Conservation (phyloP, 1,284 basidiomycete genomes). For the Ganoderma sinense region DNA sequence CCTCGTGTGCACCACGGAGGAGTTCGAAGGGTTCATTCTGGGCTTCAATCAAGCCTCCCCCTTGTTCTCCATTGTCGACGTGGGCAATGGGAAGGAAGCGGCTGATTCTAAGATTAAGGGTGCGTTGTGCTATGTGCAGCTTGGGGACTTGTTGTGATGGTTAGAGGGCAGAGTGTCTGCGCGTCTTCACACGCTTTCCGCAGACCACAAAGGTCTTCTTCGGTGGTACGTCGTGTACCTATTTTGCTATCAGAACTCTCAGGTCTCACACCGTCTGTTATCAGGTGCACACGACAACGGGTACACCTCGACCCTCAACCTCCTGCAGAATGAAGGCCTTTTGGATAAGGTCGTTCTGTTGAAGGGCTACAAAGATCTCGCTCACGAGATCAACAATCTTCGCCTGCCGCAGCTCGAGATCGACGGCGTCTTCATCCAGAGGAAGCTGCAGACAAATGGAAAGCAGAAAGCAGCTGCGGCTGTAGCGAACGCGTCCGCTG, state of each 20-base stretch:
- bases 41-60: constrained; percentile 57
- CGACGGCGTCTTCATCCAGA: constrained; percentile 56
- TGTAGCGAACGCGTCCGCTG: constrained; percentile 13
- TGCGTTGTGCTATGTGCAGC: constrained; percentile 18
- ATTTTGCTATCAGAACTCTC: constrained; percentile 24
- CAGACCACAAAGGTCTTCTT: constrained; percentile 54
- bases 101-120: constrained; percentile 65
- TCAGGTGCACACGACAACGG: constrained; percentile 61
- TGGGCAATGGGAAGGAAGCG: constrained; percentile 63
- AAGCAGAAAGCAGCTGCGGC: constrained; percentile 28
- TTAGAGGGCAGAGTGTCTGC: constrained; percentile 47
- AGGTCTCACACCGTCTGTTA: not conserved
- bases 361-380: constrained; percentile 56
- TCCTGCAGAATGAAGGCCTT: constrained; percentile 56
- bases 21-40: constrained; percentile 53
- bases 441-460: constrained; percentile 45
- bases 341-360: constrained; percentile 58
- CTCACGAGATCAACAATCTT: constrained; percentile 52
- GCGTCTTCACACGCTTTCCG: constrained; percentile 53
- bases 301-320: constrained; percentile 56
- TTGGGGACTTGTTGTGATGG: not conserved
- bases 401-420: constrained; percentile 51
- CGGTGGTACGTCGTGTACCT: constrained; percentile 40
- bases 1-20: constrained; percentile 45
- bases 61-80: constrained; percentile 59